Conservation (phyloP, 2,329 filamentous ascomycete genomes). For the Sporothrix brunneoviolacea region DNA sequence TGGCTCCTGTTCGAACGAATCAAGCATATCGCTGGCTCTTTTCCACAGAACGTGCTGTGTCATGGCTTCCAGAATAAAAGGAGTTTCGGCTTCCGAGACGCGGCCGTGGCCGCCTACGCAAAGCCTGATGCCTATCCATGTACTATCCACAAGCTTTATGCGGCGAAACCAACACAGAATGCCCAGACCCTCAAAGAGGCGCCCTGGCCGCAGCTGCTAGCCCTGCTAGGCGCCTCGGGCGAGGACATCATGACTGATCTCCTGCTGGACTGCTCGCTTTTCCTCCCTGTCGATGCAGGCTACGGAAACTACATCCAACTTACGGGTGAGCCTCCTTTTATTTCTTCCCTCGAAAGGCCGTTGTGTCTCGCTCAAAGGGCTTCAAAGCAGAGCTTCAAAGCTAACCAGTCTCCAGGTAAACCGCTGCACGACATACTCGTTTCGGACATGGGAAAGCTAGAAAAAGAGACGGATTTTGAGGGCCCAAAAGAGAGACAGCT, state of each 20-base stretch:
- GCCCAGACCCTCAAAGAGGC: constrained; percentile 59
- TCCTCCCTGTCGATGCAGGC: constrained; percentile 52
- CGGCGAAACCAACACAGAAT: constrained; percentile 61
- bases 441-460: too few relatives aligned
- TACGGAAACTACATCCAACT: constrained; percentile 68
- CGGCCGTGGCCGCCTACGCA: background rate
- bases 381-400: background rate
- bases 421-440: constrained; percentile 11
- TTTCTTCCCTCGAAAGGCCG: background rate
- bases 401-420: constrained; percentile 2
- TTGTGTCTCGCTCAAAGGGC: background rate
- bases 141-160: constrained; percentile 58
- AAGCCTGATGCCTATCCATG: background rate
- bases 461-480: too few relatives aligned
- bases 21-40: constrained; percentile 27
- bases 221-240: constrained; percentile 66
- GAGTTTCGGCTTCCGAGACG: constrained; percentile 11
- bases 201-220: constrained; percentile 70
- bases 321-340: constrained; percentile 50
- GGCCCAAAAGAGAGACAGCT: constrained; percentile 21
- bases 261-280: constrained; percentile 72
- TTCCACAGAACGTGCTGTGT: constrained; percentile 51
- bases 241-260: constrained; percentile 72
- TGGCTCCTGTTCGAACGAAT: constrained; percentile 66
- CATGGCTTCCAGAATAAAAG: constrained; percentile 64